Percentiles rank a stretch among this genome's conserved stretches.
Conservation (phyloP, 2,329 filamentous ascomycete genomes). For the Pyrenochaeta sp. region DNA sequence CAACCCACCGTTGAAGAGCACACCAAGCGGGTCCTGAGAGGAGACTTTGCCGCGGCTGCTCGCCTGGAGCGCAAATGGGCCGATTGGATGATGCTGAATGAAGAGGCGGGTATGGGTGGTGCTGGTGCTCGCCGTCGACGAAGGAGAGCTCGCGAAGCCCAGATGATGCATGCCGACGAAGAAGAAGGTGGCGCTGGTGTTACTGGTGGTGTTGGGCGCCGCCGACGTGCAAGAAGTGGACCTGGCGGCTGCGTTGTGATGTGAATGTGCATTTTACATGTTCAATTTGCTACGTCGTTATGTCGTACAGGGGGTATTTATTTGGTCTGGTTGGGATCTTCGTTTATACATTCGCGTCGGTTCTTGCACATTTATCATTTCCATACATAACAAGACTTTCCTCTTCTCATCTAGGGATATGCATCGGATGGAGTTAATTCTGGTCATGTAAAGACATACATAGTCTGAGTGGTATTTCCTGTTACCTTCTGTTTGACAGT, state of each 20-base stretch:
- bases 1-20: conserved; percentile 96
- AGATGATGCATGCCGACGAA: conserved; percentile 80
- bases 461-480: conserved; percentile 6
- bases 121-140: conserved; percentile 72
- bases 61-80: conserved; percentile 92
- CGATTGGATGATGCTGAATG: conserved; percentile 90
- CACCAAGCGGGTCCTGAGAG: conserved; percentile 81
- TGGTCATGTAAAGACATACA: conserved; percentile 6
- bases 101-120: conserved; percentile 78
- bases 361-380: neutral
- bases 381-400: neutral
- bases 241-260: conserved; percentile 58
- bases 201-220: conserved; percentile 51
- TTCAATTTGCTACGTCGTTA: neutral
- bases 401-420: neutral
- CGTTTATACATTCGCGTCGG: neutral
- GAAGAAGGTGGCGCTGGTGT: conserved; percentile 66
- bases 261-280: conserved; percentile 41
- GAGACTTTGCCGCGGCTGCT: conserved; percentile 76
- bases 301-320: no score
- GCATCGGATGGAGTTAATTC: conserved; percentile 16
- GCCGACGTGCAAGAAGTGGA: conserved; percentile 58
- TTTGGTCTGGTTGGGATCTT: no score
- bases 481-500: neutral
- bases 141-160: conserved; percentile 81